phyloP scores from a whole-genome alignment of 2,329 filamentous ascomycete species.

The Cytospora schulzeri region DNA sequence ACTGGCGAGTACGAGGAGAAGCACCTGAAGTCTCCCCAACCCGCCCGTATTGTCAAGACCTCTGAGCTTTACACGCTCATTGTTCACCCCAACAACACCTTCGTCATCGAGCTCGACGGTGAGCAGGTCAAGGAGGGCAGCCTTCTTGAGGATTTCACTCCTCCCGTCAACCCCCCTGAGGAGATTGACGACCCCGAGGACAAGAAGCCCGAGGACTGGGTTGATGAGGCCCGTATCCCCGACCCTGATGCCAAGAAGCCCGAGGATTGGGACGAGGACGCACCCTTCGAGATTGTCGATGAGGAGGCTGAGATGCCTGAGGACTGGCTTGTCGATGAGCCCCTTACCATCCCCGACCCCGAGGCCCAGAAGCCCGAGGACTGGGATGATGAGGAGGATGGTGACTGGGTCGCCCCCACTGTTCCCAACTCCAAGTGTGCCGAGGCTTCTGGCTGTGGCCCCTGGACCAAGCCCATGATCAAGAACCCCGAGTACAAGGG shows the following conservation, averaged over 20 bases:
- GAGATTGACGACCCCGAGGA: constrained; percentile 96
- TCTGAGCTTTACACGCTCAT: constrained; percentile 95
- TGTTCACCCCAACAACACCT: constrained; percentile 95
- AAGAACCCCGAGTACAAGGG: constrained; percentile 98
- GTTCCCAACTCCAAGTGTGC: constrained; percentile 95
- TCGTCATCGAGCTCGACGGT: constrained; percentile 88
- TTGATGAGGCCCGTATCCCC: constrained; percentile 86
- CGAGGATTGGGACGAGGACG: constrained; percentile 98
- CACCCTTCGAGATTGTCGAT: constrained; percentile 93
- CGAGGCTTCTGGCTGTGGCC: constrained; percentile 89
- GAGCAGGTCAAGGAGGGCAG: constrained; percentile 85
- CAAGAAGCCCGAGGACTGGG: constrained; percentile 93
- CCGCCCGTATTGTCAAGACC: constrained; percentile 87
- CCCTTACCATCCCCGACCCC: constrained; percentile 81
- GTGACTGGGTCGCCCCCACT: constrained; percentile 90
- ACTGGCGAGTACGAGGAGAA: constrained; percentile 99
- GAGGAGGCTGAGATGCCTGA: constrained; percentile 88
- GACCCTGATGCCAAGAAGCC: constrained; percentile 96
- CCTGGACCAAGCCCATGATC: constrained; percentile 89
- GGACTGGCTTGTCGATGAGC: constrained; percentile 94
- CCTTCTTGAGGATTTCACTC: constrained; percentile 90
- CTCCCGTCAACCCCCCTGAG: constrained; percentile 88
- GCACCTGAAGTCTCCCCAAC: constrained; percentile 83
- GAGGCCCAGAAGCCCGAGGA: constrained; percentile 97
- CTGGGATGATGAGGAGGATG: constrained; percentile 99